Conservation (phyloP, 441 rosid genomes). For the Raphanus hybrid region DNA sequence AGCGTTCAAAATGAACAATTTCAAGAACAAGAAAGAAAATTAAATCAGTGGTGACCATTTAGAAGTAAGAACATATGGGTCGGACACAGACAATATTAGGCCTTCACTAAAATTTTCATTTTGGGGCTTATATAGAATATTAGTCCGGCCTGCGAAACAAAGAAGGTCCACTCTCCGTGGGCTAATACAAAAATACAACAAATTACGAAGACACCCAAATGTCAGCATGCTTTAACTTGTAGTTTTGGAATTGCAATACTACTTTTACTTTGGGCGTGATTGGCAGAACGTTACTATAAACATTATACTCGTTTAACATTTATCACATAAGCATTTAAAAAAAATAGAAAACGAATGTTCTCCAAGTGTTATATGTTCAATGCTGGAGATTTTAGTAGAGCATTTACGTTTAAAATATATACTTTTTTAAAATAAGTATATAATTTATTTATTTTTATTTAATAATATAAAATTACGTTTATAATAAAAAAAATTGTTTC, state of each 20-base stretch:
- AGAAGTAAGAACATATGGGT: background rate
- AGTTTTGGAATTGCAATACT: background rate
- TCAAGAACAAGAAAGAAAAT: background rate
- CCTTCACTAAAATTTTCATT: background rate
- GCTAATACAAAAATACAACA: conserved; percentile 8
- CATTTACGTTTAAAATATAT: no score
- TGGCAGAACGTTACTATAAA: no score
- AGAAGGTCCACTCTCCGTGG: background rate
- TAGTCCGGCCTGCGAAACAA: background rate
- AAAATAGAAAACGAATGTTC: no score
- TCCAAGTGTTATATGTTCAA: no score
- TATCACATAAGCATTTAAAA: no score
- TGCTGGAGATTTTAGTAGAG: no score
- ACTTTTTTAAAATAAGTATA: no score
- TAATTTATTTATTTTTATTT: no score
- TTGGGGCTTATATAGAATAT: background rate
- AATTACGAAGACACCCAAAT: background rate
- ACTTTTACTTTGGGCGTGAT: background rate
- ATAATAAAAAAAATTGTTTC: no score
- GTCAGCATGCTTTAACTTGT: background rate
- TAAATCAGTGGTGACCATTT: background rate
- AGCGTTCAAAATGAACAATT: background rate
- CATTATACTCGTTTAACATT: no score
- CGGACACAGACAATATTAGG: background rate
- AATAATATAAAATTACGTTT: no score